phyloP scores from a whole-genome alignment of 1,139 yeast genomes.

The Candida buenavistaensis region DNA sequence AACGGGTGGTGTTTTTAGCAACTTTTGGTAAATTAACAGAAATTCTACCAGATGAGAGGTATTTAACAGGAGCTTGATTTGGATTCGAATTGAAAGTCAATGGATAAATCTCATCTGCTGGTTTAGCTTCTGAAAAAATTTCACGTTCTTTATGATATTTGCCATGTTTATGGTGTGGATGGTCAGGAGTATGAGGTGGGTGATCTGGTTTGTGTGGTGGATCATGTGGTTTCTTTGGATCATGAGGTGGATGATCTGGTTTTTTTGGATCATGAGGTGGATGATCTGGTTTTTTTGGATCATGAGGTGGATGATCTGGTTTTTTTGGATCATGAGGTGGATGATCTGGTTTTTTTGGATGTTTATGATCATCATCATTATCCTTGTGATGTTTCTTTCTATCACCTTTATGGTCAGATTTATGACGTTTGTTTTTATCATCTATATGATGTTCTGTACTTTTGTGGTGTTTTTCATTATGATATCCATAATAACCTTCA shows the following conservation, averaged over 20 bases:
- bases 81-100: slow-evolving; percentile 23
- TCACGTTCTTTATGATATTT: slow-evolving; percentile 7
- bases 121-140: slow-evolving; percentile 24
- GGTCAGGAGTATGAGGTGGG: slow-evolving; percentile 1
- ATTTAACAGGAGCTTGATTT: slow-evolving; percentile 33
- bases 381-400: slow-evolving; percentile 3
- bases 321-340: slow-evolving; percentile 6
- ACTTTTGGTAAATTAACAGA: slow-evolving; percentile 40
- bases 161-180: slow-evolving; percentile 4
- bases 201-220: slow-evolving; percentile 7
- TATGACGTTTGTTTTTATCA: neutral
- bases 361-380: slow-evolving; percentile 5
- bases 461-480: slow-evolving; percentile 3
- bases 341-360: neutral
- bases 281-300: slow-evolving; percentile 4
- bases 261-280: slow-evolving; percentile 7
- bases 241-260: slow-evolving; percentile 5
- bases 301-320: slow-evolving; percentile 4
- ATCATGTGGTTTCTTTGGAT: slow-evolving; percentile 6
- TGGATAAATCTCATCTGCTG: slow-evolving; percentile 35
- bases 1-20: slow-evolving; percentile 54
- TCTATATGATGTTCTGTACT: too few relatives aligned
- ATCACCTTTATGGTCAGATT: slow-evolving; percentile 3
- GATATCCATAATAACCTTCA: neutral
- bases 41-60: slow-evolving; percentile 42